Evolutionary conservation across 2,329 filamentous ascomycete genomes (phyloP), one percentile per base, ranked within the genome.

Genomic region (Curvularia spicifera): DNA sequence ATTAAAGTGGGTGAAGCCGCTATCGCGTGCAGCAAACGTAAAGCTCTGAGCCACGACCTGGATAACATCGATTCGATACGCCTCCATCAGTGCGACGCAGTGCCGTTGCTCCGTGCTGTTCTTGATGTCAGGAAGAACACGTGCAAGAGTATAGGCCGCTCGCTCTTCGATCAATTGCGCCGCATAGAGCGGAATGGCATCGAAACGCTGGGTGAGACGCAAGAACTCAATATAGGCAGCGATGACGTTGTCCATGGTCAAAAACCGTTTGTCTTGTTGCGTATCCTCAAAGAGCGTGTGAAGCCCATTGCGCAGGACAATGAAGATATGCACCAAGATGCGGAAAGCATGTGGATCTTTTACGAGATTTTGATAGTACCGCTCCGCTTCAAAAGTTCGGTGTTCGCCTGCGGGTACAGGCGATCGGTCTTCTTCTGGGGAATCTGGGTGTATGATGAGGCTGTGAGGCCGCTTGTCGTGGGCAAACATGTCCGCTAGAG

Each of bases 151-250:
- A 53, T 87, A 84, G 66, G 92, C 88, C 60, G 85, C 84, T 61
- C 89, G 84, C 12, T 86, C 80, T 6, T 82, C 79, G 9, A 86
- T 83, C 12, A 99, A 82, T 67, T 91, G 89, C 8, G 92, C 92
- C 61, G 91, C 93, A 75, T 99, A 99, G 0, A 96, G 81, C 0
- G 95, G 93, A 95, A 79, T 61, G 94, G 89, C 58, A 90, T 87
- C 56, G 28, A 58, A 58, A 53, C 95, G 86, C 33, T 87, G 86
- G 15, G 86, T 85, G 46, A 89, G 83, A 43, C 91, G 87, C 37
- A 99, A 79, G 60, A 90, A 88, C 67, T 90, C 90, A 54, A 96
- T 89, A 73, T 98, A 98, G 4, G 87, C 88, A 0, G 90, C 87
- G 51, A 97, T 82, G 46, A 94, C 87, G 69, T 91, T 91, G 70